Evolutionary conservation across 2,329 filamentous ascomycete genomes (phyloP), one percentile per base, ranked within the genome.

Genomic region (Monosporascus ibericus): DNA sequence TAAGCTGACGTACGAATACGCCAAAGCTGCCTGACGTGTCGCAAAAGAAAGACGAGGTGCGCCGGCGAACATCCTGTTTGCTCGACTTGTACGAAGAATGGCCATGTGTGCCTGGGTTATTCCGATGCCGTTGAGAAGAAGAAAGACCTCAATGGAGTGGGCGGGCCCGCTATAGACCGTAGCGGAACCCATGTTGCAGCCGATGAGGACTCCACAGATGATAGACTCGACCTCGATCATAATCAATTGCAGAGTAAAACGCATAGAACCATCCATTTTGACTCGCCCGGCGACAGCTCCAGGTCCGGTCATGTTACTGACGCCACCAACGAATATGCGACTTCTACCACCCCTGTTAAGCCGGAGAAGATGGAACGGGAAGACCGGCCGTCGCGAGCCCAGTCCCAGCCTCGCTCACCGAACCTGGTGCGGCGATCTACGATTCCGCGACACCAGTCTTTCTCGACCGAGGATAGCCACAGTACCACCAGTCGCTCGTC

Each of bases 21-120:
- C 47, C 51, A 49, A 61, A 87, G 84, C 55, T 88, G 86, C 69
- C 73, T 84, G 64, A 88, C 86, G 42, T 90, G 87, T 71, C 84
- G 87, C 62, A 87, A 84, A 67, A 81, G 87, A 64, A 90, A 90
- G 71, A 90, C 86, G 50, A 77, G 86, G 66, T 90, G 87, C 68
- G 86, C 85, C 46, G 87, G 87, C 56, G 86, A 88, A 70, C 82
- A 85, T 56, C 87, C 87, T 52, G 72, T 78, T 20, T 90, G 87
- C 69, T 85, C 84, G 53, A 90, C 87, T 11, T 90, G 87, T 62
- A 77, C 80, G 53, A 86, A 87, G 60, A 87, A 87, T 63, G 83
- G 84, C 9, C 86, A 90, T 63, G 71, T 73, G 17, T 90, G 87
- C 65, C 70, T 86, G 38, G 86, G 87, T 34, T 90, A 89, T 63